Percentiles rank a stretch among this genome's conserved stretches.
phyloP scores from a whole-genome alignment of 108 stramenopile species.

The Cyclotella atomus region DNA sequence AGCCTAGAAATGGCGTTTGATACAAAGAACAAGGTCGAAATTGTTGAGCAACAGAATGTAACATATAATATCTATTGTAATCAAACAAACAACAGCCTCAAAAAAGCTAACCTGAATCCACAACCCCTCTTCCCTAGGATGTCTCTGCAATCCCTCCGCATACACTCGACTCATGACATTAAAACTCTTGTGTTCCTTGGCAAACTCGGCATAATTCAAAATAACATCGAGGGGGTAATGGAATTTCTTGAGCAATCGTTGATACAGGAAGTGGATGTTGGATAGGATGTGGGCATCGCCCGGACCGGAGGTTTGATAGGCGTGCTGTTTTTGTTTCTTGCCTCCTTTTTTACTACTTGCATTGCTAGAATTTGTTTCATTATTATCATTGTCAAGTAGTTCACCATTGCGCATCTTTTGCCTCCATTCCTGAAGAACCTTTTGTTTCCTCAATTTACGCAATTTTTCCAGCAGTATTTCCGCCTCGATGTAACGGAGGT shows the following conservation, averaged over 20 bases:
- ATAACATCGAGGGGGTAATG: constrained; percentile 68
- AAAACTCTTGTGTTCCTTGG: constrained; percentile 57
- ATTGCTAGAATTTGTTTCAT: constrained; percentile 16
- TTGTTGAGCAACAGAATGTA: neutral
- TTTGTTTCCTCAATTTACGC: constrained; percentile 63
- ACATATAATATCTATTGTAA: no score
- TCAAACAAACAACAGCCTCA: neutral
- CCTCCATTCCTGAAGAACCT: constrained; percentile 47
- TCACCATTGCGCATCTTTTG: constrained; percentile 17
- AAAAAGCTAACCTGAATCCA: no score
- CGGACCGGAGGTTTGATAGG: constrained; percentile 50
- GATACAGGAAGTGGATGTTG: constrained; percentile 82
- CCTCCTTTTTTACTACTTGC: neutral
- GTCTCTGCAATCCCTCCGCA: constrained; percentile 80
- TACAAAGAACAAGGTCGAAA: neutral
- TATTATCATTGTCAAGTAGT: constrained; percentile 21
- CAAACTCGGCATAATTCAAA: constrained; percentile 77
- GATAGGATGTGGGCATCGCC: constrained; percentile 82
- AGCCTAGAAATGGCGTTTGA: constrained; percentile 30
- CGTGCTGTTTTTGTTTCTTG: constrained; percentile 36
- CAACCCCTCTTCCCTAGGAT: constrained; percentile 75
- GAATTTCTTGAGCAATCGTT: constrained; percentile 74
- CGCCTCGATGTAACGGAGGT: constrained; percentile 77
- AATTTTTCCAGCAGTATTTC: constrained; percentile 74
- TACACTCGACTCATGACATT: constrained; percentile 62